Evolutionary conservation across 495 filamentous ascomycete species (phyloP).

Genomic region (Hypoxylon subgilvum): DNA sequence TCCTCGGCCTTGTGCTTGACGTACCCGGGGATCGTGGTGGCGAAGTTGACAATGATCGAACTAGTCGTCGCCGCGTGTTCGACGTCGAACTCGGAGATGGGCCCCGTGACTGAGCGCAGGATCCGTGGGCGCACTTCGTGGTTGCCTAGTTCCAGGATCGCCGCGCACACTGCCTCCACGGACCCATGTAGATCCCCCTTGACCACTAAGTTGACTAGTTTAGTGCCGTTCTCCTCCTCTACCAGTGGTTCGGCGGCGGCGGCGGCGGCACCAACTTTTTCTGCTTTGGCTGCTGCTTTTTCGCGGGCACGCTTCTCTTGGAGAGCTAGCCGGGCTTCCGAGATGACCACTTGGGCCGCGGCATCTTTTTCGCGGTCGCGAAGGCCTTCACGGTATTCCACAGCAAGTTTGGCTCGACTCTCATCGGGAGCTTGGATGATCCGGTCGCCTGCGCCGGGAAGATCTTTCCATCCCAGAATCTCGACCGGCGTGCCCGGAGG

Average conservation of each 20-base stretch:
- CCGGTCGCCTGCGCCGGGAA: constrained; percentile 86
- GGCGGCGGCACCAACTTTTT: constrained; percentile 1
- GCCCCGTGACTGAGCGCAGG: constrained; percentile 76
- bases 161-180: constrained; percentile 83
- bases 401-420: constrained; percentile 77
- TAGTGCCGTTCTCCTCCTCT: constrained; percentile 56
- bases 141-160: constrained; percentile 77
- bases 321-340: constrained; percentile 67
- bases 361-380: constrained; percentile 48
- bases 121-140: constrained; percentile 80
- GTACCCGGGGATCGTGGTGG: constrained; percentile 69
- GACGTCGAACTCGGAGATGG: constrained; percentile 84
- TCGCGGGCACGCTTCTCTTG: constrained; percentile 65
- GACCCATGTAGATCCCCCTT: constrained; percentile 94
- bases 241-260: constrained; percentile 24
- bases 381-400: constrained; percentile 72
- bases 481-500: constrained; percentile 89
- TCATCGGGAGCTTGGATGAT: constrained; percentile 83
- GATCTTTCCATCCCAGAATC: constrained; percentile 91
- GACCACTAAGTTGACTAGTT: constrained; percentile 79
- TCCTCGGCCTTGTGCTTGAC: constrained; percentile 73
- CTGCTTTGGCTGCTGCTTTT: constrained; percentile 29
- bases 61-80: constrained; percentile 79
- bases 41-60: constrained; percentile 84
- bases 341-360: constrained; percentile 76